phyloP scores from a whole-genome alignment of 352 stramenopile species.

The Plasmopara muralis region DNA sequence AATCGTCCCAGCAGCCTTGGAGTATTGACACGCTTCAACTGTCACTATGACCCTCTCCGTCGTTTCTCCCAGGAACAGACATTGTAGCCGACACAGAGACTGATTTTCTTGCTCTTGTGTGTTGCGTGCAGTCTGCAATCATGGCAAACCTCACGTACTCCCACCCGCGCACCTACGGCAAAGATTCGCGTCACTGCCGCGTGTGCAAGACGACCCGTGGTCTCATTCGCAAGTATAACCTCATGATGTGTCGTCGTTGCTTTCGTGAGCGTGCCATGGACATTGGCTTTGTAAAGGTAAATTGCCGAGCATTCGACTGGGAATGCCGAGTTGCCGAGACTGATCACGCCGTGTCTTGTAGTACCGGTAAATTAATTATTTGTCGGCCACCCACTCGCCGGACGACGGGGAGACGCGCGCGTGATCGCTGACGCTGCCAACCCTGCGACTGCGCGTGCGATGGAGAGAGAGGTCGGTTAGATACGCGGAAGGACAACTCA shows the following conservation, averaged over 20 bases:
- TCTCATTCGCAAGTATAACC: slow-evolving; percentile 94
- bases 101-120: slow-evolving; percentile 21
- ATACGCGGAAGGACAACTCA: slow-evolving; percentile 56
- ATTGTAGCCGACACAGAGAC: neutral
- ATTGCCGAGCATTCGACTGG: neutral
- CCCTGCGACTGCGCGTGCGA: slow-evolving; percentile 29
- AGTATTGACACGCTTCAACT: too few species aligned
- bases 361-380: slow-evolving; percentile 70
- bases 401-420: slow-evolving; percentile 24
- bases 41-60: too few species aligned
- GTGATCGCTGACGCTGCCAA: slow-evolving; percentile 23
- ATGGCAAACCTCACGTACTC: slow-evolving; percentile 88
- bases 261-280: slow-evolving; percentile 92
- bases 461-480: slow-evolving; percentile 37
- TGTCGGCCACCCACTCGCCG: slow-evolving; percentile 32
- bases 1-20: too few species aligned
- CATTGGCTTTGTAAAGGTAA: slow-evolving; percentile 95
- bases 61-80: too few species aligned
- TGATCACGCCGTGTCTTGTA: slow-evolving; percentile 10
- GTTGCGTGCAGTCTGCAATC: slow-evolving; percentile 41
- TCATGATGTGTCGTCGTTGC: slow-evolving; percentile 96
- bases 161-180: slow-evolving; percentile 84
- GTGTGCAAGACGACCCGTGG: slow-evolving; percentile 88
- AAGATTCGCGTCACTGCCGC: slow-evolving; percentile 87
- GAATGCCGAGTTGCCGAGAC: neutral